Conservation (phyloP, 768 basidiomycete species). For the Calvatia gigantea region DNA sequence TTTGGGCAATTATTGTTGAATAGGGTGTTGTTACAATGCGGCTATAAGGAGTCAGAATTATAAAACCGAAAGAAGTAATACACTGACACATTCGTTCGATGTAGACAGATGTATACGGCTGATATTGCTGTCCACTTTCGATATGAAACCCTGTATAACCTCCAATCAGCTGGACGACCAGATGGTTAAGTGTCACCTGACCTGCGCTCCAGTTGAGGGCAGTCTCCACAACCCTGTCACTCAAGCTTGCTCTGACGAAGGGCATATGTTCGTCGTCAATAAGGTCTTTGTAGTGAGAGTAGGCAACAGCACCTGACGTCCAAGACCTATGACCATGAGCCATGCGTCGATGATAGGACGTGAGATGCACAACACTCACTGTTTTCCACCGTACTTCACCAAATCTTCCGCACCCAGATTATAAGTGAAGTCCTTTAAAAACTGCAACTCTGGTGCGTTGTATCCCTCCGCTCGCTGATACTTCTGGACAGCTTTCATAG, state of each 20-base stretch:
- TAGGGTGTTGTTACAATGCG: conserved; percentile 57
- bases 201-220: conserved; percentile 72
- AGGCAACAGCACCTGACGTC: conserved; percentile 48
- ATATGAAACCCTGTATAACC: conserved; percentile 49
- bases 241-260: conserved; percentile 43
- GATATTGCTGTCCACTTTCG: conserved; percentile 43
- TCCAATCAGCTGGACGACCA: too few relatives aligned
- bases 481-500: conserved; percentile 49
- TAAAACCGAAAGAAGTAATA: not conserved
- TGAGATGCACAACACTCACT: conserved; percentile 47
- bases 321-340: conserved; percentile 23
- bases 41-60: not conserved
- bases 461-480: conserved; percentile 44
- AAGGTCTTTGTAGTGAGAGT: conserved; percentile 49
- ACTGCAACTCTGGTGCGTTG: conserved; percentile 45
- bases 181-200: conserved; percentile 16
- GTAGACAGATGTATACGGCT: conserved; percentile 51
- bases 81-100: conserved; percentile 51
- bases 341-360: not conserved
- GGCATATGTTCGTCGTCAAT: conserved; percentile 43
- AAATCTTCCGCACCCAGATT: conserved; percentile 54
- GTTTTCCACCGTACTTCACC: conserved; percentile 58
- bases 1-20: conserved; percentile 63
- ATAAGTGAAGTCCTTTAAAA: conserved; percentile 57
- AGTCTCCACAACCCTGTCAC: conserved; percentile 59